These are phyloP conservation scores for Trichosporon sp. DNA, from an alignment of 1,284 basidiomycete genomes.

Conservation along the genomic window DNA sequence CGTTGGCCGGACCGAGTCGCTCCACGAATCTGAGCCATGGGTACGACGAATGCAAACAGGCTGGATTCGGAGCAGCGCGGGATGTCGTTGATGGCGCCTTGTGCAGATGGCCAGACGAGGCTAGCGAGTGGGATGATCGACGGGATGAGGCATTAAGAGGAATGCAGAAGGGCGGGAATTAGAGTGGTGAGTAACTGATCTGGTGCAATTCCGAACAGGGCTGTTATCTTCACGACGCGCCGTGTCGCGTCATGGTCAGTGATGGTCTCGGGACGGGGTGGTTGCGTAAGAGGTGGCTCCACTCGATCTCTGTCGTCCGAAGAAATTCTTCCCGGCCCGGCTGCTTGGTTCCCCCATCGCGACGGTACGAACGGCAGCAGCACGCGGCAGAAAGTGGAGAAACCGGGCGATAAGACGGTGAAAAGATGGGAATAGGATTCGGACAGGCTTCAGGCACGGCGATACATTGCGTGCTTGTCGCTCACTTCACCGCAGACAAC, in stretches of 20 bases:
- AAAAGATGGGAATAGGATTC: not conserved
- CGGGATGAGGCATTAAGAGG: not conserved
- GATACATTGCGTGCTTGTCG: not conserved
- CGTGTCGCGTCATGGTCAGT: not conserved
- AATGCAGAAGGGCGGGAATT: no score
- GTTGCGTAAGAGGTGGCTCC: not conserved
- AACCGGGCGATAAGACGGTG: not conserved
- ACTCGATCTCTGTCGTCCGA: not conserved
- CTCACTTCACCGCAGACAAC: not conserved
- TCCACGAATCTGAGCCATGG: not conserved
- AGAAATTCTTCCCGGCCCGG: not conserved
- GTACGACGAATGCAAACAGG: not conserved
- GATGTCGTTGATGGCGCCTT: not conserved
- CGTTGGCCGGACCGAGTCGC: not conserved
- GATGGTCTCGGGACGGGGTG: not conserved
- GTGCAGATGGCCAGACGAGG: not conserved
- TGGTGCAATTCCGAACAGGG: not conserved
- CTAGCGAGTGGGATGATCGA: not conserved
- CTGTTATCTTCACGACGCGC: conserved; percentile 1
- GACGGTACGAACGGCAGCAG: no score
- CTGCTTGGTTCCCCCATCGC: not conserved
- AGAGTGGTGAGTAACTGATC: not conserved
- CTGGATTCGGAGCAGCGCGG: not conserved
- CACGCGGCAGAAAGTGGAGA: no score
- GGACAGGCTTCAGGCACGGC: not conserved